Base-by-base conservation (phyloP, 208 protist genomes). In the Angomonas ambiguus region DNA sequence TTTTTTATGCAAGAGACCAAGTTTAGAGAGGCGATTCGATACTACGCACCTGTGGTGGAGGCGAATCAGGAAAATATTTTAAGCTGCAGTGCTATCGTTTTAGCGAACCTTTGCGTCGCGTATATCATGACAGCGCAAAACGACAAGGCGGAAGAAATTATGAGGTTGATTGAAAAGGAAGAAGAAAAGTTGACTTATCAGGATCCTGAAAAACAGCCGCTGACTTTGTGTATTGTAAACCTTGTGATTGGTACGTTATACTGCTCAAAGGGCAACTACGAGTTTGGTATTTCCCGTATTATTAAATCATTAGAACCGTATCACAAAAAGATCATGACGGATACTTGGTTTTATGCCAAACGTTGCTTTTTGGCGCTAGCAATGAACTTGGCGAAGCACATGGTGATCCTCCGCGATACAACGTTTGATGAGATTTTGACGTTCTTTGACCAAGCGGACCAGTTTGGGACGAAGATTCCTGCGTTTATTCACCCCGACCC, bases 241-340 rank as follows among this genome's bases (percentile, higher is more conserved):
- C 81, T 99, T 2, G 97, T 99, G 13, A 99, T 99, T 72, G 97
- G 97, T 34, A 99, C 97, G 13, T 83, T 99, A n/a, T 99, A 99
- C 83, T 99, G 97, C 82, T 93, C 96, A 18, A 98, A 98, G 79
- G 95, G 94, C 34, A 97, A 98, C 72, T 98, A 97, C 77, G 97
- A 99, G 77, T 99, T 98, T 72, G 97, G 97, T 66, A 98, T 99
- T 65, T 94, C 85, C 6, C 90, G 97, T 62, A 92, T 98, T 51
- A 98, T 99, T 66, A 98, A 98, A 75, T 96, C 92, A 13, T 85
- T 99, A 27, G 96, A 98, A 69, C 96, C 96, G 10, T 98, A 97
- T 72, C 83, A 96, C 51, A 91, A 94, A 56, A 98, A 98, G 77
- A 94, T 98, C 53, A 97, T 98, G 93, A 97, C 92, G 0, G 94